Evolutionary conservation across 2,329 filamentous ascomycete species (phyloP).

Genomic region (Scedosporium apiospermum): DNA sequence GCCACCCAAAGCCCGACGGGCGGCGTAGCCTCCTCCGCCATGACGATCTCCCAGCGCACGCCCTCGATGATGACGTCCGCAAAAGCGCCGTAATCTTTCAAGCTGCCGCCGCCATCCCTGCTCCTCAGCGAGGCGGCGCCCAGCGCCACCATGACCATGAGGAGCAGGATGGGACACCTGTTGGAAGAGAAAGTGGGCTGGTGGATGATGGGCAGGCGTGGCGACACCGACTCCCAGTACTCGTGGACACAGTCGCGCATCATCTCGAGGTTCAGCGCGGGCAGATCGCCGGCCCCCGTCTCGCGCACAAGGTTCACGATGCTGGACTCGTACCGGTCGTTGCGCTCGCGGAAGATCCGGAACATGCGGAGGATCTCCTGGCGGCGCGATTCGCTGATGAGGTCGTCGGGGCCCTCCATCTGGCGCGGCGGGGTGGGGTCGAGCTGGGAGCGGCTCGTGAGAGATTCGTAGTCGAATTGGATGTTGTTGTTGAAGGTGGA

Average conservation of each 20-base stretch:
- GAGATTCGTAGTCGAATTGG: slow-evolving; percentile 40
- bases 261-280: slow-evolving; percentile 61
- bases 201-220: slow-evolving; percentile 79
- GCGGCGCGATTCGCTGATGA: slow-evolving; percentile 33
- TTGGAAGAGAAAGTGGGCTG: slow-evolving; percentile 78
- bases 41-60: slow-evolving; percentile 75
- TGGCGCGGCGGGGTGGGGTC: slow-evolving; percentile 31
- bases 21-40: slow-evolving; percentile 70
- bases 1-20: slow-evolving; percentile 84
- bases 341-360: slow-evolving; percentile 31
- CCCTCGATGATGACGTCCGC: slow-evolving; percentile 57
- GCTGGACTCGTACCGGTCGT: slow-evolving; percentile 22
- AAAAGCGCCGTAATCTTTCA: slow-evolving; percentile 34
- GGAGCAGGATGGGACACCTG: slow-evolving; percentile 65
- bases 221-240: slow-evolving; percentile 80
- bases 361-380: slow-evolving; percentile 35
- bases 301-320: slow-evolving; percentile 26
- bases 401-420: slow-evolving; percentile 30
- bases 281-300: slow-evolving; percentile 28
- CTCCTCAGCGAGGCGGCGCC: slow-evolving; percentile 72
- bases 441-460: slow-evolving; percentile 35
- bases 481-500: slow-evolving; percentile 42
- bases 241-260: slow-evolving; percentile 78
- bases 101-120: slow-evolving; percentile 42
- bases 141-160: slow-evolving; percentile 75